A percentile compares a stretch with the other conserved stretches of the same genome.
These are phyloP conservation scores for Pueraria montana DNA, from an alignment of 306 rosid species.

Conservation along the genomic window DNA sequence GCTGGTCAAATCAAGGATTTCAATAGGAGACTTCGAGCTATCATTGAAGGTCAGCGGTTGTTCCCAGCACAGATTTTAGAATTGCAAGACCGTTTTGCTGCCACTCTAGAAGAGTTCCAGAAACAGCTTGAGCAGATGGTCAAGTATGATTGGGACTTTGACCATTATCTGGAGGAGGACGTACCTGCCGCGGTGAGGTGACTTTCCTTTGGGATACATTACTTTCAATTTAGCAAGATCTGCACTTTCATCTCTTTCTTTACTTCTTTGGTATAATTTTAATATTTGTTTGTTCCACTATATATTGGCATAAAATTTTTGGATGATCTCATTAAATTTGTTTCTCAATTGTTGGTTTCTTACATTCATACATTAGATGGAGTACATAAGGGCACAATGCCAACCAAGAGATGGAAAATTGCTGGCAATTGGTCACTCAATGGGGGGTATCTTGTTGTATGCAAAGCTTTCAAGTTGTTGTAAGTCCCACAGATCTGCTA, in stretches of 20 bases:
- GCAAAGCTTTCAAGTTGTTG: slow-evolving; percentile 75
- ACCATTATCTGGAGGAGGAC: slow-evolving; percentile 87
- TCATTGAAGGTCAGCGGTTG: slow-evolving; percentile 56
- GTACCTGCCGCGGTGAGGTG: slow-evolving; percentile 92
- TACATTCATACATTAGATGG: slow-evolving; percentile 64
- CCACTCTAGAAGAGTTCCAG: slow-evolving; percentile 65
- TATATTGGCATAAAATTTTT: slow-evolving; percentile 14
- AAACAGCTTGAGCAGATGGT: slow-evolving; percentile 59
- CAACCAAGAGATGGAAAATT: slow-evolving; percentile 84
- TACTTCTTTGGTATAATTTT: slow-evolving; percentile 24
- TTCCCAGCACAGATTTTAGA: slow-evolving; percentile 57
- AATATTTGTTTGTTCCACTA: slow-evolving; percentile 4
- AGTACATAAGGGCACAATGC: slow-evolving; percentile 75
- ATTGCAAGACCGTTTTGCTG: slow-evolving; percentile 61
- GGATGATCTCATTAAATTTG: slow-evolving; percentile 1
- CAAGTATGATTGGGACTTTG: slow-evolving; percentile 88
- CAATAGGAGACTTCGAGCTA: slow-evolving; percentile 53
- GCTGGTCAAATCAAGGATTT: slow-evolving; percentile 53
- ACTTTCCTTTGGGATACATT: slow-evolving; percentile 52
- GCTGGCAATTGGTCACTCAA: slow-evolving; percentile 91
- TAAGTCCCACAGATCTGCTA: slow-evolving; percentile 59
- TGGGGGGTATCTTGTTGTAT: slow-evolving; percentile 96
- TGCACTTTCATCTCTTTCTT: not conserved
- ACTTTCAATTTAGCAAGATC: not conserved
- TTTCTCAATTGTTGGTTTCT: slow-evolving; percentile 34